Evolutionary conservation across 257 asterid species (phyloP).

Genomic region (Leptodermis oblonga): DNA sequence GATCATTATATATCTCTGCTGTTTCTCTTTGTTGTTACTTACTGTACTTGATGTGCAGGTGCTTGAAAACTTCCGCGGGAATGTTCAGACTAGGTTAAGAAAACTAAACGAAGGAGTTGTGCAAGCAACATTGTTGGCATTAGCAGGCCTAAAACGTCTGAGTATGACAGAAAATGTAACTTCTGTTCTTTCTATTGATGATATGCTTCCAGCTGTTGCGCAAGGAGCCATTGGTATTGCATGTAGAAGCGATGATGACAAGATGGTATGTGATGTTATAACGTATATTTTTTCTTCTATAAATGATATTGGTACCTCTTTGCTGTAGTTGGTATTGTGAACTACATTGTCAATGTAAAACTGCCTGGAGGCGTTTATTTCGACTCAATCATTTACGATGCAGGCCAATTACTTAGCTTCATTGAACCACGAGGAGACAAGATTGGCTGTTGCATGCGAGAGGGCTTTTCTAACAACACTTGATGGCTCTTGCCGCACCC

Average conservation of each 20-base stretch:
- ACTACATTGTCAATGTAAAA: background rate
- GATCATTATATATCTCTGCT: no score
- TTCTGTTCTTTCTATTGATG: conserved; percentile 70
- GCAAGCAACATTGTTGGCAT: conserved; percentile 85
- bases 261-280: conserved; percentile 48
- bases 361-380: background rate
- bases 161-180: conserved; percentile 79
- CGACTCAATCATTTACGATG: conserved; percentile 10
- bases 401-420: conserved; percentile 78
- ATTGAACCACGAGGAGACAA: conserved; percentile 89
- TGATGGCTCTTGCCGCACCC: conserved; percentile 95
- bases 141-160: conserved; percentile 90
- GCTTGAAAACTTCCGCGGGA: conserved; percentile 88
- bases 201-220: conserved; percentile 99
- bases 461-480: conserved; percentile 77
- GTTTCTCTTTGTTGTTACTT: background rate
- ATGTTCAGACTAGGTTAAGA: conserved; percentile 84
- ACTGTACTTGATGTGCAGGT: conserved; percentile 45
- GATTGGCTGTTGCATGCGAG: conserved; percentile 84
- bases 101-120: conserved; percentile 90
- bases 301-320: background rate
- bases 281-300: background rate
- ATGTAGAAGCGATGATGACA: conserved; percentile 73
- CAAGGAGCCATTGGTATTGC: conserved; percentile 98
- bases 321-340: background rate